Evolutionary conservation across 1,139 yeast genomes (phyloP).

Genomic region (Protomyces gravidus): DNA sequence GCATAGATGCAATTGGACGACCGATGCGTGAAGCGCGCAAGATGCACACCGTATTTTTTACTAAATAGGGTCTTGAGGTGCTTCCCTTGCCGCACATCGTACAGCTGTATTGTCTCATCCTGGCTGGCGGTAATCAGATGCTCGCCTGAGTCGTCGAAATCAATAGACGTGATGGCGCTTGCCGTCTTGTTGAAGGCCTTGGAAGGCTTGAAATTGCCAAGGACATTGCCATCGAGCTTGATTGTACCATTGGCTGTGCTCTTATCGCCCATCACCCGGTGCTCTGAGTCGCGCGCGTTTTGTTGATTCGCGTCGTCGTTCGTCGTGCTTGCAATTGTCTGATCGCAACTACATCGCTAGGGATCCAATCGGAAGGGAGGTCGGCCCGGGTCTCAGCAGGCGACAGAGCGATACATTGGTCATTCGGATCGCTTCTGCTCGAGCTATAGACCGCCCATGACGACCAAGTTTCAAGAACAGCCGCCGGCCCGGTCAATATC

Average conservation of each 20-base stretch:
- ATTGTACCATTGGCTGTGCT: background rate
- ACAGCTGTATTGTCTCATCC: constrained; percentile 78
- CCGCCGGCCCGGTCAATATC: constrained; percentile 37
- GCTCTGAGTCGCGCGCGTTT: background rate
- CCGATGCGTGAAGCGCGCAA: constrained; percentile 78
- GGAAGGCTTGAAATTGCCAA: constrained; percentile 52
- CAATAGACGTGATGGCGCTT: constrained; percentile 68
- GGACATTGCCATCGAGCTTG: constrained; percentile 17
- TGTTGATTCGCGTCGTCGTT: too few relatives aligned
- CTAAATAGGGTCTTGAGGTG: constrained; percentile 55
- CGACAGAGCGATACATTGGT: too few relatives aligned
- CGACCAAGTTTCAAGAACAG: constrained; percentile 26
- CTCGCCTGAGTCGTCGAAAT: constrained; percentile 82
- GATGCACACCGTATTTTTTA: constrained; percentile 86
- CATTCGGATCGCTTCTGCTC: too few relatives aligned
- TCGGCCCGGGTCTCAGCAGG: too few relatives aligned
- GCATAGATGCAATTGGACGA: constrained; percentile 74
- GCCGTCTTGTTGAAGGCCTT: constrained; percentile 56
- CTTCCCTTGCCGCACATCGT: constrained; percentile 69
- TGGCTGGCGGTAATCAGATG: constrained; percentile 64
- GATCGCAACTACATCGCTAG: too few relatives aligned
- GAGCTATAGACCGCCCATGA: constrained; percentile 1
- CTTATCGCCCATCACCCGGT: background rate
- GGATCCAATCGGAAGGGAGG: too few relatives aligned
- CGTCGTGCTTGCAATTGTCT: too few relatives aligned